These are phyloP conservation scores for Chlamydomonas schloesseri DNA, from an alignment of 139 green algal genomes.

Conservation along the genomic window DNA sequence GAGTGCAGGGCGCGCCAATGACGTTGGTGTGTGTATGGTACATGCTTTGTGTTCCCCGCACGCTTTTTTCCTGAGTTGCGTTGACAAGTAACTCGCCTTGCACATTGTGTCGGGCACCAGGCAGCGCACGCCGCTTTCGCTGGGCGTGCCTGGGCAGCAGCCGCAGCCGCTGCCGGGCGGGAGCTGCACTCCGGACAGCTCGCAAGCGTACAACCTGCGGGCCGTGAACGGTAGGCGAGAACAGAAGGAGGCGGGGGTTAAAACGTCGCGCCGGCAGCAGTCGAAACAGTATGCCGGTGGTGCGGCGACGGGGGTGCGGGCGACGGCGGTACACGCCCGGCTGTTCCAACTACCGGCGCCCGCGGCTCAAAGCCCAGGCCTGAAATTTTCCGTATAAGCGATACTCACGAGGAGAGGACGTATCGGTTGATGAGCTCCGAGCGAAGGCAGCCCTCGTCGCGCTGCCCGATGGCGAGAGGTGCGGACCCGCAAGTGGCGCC, in stretches of 20 bases:
- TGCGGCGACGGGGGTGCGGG: too few relatives aligned
- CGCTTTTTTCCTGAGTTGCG: not conserved
- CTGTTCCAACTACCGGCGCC: not conserved
- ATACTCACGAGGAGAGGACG: constrained; percentile 26
- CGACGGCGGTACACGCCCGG: too few relatives aligned
- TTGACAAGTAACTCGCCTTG: too few relatives aligned
- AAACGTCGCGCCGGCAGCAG: too few relatives aligned
- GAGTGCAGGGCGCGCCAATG: not conserved
- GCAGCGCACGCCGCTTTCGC: too few relatives aligned
- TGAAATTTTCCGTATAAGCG: too few relatives aligned
- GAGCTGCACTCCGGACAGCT: not conserved
- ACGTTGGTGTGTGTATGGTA: not conserved
- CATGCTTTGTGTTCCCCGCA: not conserved
- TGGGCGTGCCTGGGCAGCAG: too few relatives aligned
- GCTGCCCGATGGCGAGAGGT: too few relatives aligned
- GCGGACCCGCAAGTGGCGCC: too few relatives aligned
- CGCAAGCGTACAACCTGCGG: not conserved
- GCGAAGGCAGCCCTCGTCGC: not conserved
- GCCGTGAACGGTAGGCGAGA: not conserved
- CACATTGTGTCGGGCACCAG: not conserved
- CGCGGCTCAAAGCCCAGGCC: not conserved
- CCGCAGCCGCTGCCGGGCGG: too few relatives aligned
- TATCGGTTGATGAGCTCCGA: constrained; percentile 23
- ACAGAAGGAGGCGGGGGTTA: too few relatives aligned
- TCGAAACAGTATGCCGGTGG: too few relatives aligned